Evolutionary conservation across 139 green algal species (phyloP), one percentile per base, ranked within the genome.

Genomic region (Penium margaritaceum): DNA sequence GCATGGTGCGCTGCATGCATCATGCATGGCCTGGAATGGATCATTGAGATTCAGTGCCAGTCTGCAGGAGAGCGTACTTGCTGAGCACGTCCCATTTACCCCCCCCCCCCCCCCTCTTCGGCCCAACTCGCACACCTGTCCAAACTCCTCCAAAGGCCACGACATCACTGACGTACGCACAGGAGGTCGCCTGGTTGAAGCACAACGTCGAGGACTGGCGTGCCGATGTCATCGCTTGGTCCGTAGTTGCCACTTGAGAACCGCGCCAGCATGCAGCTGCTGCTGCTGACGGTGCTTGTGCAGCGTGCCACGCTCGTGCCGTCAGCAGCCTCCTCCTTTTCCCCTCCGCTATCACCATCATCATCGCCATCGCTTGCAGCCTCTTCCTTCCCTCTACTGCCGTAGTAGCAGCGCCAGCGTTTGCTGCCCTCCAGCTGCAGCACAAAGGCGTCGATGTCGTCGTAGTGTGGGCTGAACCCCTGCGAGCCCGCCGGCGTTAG

Each of bases 381-480:
- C 1, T 47, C 55, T 21, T 21, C 19, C 17, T 19, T 5, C 27
- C 38, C 35, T 19, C 70, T 29, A 3, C n/a, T 21, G 7, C 63
- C 72, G 17, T 19, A 17, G 57, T 85, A 87, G 33, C 81, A 60
- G 19, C 67, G 70, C 83, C 78, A 87, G 36, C 51, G 29, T 73
- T 88, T 87, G 29, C 38, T 66, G 5, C 84, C 86, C 71, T 90
- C 84, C 5, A 85, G 35, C 71, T 90, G 86, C 33, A 89, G 76
- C n/a, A 90, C 60, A 65, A 88, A 87, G 12, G 81, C 86, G 54
- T 90, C 86, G 43, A 90, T 86, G 80, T 90, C 86, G 39, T 90
- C 86, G 33, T 71, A 90, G 72, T 90, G 86, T 14, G 86, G 84
- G 2, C 84, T 77, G 72, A 90, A 90, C 6, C 84, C 86, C 64